Evolutionary conservation across 768 basidiomycete species (phyloP).

Genomic region (Symmetrospora coprosmae): DNA sequence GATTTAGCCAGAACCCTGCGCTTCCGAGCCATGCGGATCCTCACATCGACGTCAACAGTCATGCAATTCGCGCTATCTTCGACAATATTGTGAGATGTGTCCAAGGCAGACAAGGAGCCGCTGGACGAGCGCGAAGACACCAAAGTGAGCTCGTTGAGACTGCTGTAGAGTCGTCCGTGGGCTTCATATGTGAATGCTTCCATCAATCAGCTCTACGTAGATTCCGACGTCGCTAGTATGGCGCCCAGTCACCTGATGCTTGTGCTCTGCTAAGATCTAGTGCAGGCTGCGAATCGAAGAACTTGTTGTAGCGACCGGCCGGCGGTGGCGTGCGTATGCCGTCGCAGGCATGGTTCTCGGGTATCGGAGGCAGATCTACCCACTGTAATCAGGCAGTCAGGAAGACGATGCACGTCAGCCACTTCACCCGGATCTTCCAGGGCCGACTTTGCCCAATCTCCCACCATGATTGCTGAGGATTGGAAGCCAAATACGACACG

Average conservation of each 20-base stretch:
- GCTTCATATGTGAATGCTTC: background rate
- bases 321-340: constrained; percentile 24
- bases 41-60: background rate
- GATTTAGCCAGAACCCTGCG: background rate
- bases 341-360: background rate
- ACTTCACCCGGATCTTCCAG: no score
- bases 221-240: background rate
- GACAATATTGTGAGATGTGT: background rate
- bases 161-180: constrained; percentile 16
- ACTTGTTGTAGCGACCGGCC: constrained; percentile 27
- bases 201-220: background rate
- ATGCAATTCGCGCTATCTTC: background rate
- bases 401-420: background rate
- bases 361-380: background rate
- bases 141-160: constrained; percentile 1
- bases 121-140: constrained; percentile 11
- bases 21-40: no score
- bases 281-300: constrained; percentile 29
- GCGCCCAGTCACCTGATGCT: background rate
- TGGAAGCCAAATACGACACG: background rate
- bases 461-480: constrained; percentile 8
- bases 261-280: constrained; percentile 14
- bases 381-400: background rate
- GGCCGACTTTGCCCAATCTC: no score
- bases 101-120: background rate